These are phyloP conservation scores for Salmacisia buchloeana DNA, from an alignment of 1,284 basidiomycete species.

Conservation along the genomic window DNA sequence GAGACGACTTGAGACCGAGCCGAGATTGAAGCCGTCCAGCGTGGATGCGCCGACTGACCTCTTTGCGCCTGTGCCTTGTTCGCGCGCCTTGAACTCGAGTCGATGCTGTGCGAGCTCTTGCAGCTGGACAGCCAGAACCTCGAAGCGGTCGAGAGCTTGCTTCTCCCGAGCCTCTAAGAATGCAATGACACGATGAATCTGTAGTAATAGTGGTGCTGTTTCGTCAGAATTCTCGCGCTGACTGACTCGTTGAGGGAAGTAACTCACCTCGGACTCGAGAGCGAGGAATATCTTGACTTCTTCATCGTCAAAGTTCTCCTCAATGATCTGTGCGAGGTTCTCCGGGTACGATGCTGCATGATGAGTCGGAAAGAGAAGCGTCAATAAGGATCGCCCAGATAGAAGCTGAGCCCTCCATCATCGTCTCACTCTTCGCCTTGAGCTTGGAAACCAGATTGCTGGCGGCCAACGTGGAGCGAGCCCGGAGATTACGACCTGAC, in stretches of 20 bases:
- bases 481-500: too few species aligned
- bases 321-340: slow-evolving; percentile 22
- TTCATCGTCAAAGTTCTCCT: slow-evolving; percentile 62
- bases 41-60: not conserved
- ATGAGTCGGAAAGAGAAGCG: too few species aligned
- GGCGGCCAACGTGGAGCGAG: too few species aligned
- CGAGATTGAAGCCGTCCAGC: not conserved
- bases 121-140: slow-evolving; percentile 65
- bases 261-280: slow-evolving; percentile 28
- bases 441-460: too few species aligned
- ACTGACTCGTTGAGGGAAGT: not conserved
- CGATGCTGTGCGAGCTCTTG: slow-evolving; percentile 43
- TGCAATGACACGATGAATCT: slow-evolving; percentile 24
- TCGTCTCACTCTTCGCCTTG: too few species aligned
- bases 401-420: too few species aligned
- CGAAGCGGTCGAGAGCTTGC: slow-evolving; percentile 61
- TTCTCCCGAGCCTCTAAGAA: slow-evolving; percentile 73
- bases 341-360: slow-evolving; percentile 12
- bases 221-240: not conserved
- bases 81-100: slow-evolving; percentile 25
- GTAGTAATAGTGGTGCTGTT: not conserved
- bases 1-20: not conserved
- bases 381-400: too few species aligned
- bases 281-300: slow-evolving; percentile 61
- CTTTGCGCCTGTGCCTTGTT: not conserved